Percentiles rank a stretch among this genome's conserved stretches.
phyloP scores from a whole-genome alignment of 371 early-diverging fungal genomes.

The Quaeritorhiza haematococci region DNA sequence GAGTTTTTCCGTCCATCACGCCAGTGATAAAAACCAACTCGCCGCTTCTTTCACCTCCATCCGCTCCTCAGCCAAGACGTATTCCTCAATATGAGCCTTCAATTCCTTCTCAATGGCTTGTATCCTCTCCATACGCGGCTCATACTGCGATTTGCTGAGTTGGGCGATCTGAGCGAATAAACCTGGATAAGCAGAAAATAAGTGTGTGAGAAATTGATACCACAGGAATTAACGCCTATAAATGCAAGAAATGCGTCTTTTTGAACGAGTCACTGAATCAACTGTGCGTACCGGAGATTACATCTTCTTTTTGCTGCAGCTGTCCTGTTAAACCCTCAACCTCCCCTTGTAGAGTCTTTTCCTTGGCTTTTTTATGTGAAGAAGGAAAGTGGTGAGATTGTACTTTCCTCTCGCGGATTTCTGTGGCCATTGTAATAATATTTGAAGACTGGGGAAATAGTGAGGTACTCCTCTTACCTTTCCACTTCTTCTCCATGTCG shows the following conservation, averaged over 20 bases:
- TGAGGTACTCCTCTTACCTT: constrained; percentile 16
- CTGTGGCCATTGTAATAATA: too few relatives aligned
- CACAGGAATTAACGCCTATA: not conserved
- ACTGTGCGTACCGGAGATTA: constrained; percentile 20
- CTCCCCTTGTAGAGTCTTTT: constrained; percentile 30
- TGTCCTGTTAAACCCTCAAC: constrained; percentile 20
- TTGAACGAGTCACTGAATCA: too few relatives aligned
- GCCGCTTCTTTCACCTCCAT: constrained; percentile 32
- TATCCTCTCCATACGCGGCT: constrained; percentile 46
- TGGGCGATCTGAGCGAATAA: not conserved
- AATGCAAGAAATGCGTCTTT: too few relatives aligned
- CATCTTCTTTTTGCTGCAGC: constrained; percentile 16
- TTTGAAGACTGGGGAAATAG: not conserved
- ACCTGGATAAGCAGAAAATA: not conserved
- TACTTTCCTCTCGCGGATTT: not conserved
- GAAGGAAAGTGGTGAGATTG: not conserved
- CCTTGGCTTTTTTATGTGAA: constrained; percentile 16
- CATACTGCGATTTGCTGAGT: constrained; percentile 25
- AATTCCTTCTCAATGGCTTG: constrained; percentile 43
- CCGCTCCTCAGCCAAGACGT: constrained; percentile 42
- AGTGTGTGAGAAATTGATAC: not conserved
- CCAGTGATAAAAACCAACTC: not conserved
- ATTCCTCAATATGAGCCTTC: constrained; percentile 41
- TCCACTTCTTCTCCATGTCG: constrained; percentile 45
- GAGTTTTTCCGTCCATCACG: not conserved